These are phyloP conservation scores for Dictyostelium capitatum DNA, from an alignment of 78 protist genomes.

Conservation along the genomic window DNA sequence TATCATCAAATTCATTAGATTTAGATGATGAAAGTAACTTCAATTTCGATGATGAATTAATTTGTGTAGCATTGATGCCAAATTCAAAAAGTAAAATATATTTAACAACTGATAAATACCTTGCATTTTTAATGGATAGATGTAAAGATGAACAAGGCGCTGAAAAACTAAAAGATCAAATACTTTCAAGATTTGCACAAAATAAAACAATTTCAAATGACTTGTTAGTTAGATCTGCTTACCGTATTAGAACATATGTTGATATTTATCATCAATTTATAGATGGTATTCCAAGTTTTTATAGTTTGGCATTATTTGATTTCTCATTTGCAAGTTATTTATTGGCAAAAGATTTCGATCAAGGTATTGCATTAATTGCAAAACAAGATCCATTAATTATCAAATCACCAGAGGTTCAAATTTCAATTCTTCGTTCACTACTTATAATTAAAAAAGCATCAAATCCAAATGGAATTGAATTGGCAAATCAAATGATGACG, in stretches of 20 bases:
- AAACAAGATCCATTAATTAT: not conserved
- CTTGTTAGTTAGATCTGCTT: not conserved
- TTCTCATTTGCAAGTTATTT: not conserved
- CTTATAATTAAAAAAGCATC: not conserved
- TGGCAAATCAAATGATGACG: not conserved
- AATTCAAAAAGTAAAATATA: not conserved
- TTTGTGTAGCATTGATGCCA: not conserved
- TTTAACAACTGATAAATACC: not conserved
- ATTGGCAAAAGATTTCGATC: not conserved
- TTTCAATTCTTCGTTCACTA: not conserved
- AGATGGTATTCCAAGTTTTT: not conserved
- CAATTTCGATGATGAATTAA: not conserved
- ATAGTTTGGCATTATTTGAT: not conserved
- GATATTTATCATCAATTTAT: not conserved
- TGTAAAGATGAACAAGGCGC: too few relatives aligned
- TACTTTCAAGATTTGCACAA: too few relatives aligned
- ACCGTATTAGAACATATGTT: not conserved
- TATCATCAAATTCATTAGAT: too few relatives aligned
- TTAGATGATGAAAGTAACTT: too few relatives aligned
- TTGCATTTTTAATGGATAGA: not conserved
- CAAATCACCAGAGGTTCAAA: not conserved
- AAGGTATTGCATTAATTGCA: not conserved
- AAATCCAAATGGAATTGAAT: not conserved
- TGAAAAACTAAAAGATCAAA: too few relatives aligned
- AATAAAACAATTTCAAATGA: not conserved